These are phyloP conservation scores for Lecanosticta acicola DNA, from an alignment of 2,329 filamentous ascomycete species.

Conservation along the genomic window DNA sequence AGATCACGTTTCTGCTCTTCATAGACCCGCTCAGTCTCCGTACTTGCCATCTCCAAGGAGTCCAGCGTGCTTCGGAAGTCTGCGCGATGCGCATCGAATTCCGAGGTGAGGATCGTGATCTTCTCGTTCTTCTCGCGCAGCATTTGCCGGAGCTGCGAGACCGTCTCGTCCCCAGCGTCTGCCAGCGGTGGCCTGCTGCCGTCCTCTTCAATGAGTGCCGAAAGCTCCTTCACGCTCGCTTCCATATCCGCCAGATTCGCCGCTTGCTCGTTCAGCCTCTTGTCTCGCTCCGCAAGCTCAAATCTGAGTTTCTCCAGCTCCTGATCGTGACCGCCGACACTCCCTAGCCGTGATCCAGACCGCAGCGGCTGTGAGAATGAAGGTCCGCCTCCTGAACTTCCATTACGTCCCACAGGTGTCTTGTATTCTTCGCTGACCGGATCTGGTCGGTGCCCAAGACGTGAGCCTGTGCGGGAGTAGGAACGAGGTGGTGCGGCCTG, in stretches of 20 bases:
- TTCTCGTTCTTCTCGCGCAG: conserved; percentile 95
- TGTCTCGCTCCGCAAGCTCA: conserved; percentile 77
- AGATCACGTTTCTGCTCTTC: conserved; percentile 86
- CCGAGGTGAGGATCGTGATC: conserved; percentile 83
- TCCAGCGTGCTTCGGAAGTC: conserved; percentile 97
- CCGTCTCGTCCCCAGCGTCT: conserved; percentile 61
- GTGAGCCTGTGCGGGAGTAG: conserved; percentile 45
- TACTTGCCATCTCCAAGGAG: conserved; percentile 88
- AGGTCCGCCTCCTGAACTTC: conserved; percentile 45
- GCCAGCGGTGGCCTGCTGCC: conserved; percentile 34
- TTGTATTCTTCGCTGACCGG: conserved; percentile 36
- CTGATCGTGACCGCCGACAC: conserved; percentile 25
- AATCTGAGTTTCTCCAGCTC: conserved; percentile 67
- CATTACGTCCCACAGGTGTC: conserved; percentile 35
- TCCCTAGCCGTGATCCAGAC: conserved; percentile 35
- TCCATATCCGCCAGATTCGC: conserved; percentile 84
- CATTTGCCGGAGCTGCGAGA: conserved; percentile 65
- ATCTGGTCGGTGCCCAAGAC: conserved; percentile 39
- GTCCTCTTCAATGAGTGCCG: conserved; percentile 59
- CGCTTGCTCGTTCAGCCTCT: conserved; percentile 82
- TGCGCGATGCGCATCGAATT: conserved; percentile 90
- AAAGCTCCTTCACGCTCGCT: conserved; percentile 73
- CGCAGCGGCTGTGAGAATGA: conserved; percentile 31
- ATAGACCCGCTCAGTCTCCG: conserved; percentile 93
- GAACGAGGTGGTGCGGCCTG: conserved; percentile 34